Evolutionary conservation across 208 protist species (phyloP).

Genomic region (Acanthamoeba triangularis): DNA sequence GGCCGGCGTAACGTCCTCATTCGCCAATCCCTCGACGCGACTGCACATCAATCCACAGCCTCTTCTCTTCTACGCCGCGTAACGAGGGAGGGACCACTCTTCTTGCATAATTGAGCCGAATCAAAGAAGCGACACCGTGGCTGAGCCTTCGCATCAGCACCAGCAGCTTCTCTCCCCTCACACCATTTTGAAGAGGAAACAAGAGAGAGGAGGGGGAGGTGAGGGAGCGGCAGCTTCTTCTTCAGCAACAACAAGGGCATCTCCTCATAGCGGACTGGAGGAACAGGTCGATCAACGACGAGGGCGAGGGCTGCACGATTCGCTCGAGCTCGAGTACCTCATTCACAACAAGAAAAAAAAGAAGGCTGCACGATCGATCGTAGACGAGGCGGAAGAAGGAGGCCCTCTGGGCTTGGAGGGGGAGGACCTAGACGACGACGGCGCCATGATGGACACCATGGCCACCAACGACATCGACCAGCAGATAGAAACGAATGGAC

Average conservation of each 20-base stretch:
- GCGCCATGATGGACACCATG: conserved; percentile 7
- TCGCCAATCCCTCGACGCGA: too few species aligned
- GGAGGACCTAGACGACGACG: background rate
- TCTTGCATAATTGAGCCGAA: too few species aligned
- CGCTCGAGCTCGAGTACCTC: conserved; percentile 6
- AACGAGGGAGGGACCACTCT: too few species aligned
- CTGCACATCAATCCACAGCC: too few species aligned
- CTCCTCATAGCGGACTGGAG: background rate
- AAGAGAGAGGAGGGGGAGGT: background rate
- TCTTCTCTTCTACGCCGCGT: too few species aligned
- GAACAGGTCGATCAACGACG: background rate
- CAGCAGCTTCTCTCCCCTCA: background rate
- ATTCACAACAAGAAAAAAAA: conserved; percentile 41
- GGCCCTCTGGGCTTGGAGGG: background rate
- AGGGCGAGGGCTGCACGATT: background rate
- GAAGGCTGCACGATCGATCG: background rate
- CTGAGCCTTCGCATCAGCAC: too few species aligned
- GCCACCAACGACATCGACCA: background rate
- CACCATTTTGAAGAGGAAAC: conserved; percentile 8
- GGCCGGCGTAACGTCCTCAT: too few species aligned
- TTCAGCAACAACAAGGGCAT: too few species aligned
- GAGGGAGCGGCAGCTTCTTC: background rate
- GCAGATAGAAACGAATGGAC: conserved; percentile 11
- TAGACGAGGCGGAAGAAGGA: background rate
- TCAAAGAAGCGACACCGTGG: too few species aligned